Evolutionary conservation across 2,329 filamentous ascomycete species (phyloP).

Genomic region (Verticillium albo-atrum): DNA sequence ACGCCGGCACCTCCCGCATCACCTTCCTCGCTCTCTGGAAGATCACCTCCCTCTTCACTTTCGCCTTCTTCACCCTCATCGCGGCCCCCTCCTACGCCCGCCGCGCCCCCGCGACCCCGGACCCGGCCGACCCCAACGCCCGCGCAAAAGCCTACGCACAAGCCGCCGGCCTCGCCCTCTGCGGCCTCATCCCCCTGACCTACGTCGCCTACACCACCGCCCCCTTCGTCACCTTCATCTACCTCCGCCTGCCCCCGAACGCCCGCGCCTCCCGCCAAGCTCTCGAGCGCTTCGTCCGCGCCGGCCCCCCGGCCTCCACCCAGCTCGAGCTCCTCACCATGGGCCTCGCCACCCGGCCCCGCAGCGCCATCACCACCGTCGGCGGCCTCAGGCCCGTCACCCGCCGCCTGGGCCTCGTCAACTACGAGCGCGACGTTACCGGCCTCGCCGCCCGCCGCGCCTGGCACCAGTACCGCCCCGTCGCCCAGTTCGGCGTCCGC

Average conservation of each 20-base stretch:
- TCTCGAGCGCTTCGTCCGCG: slow-evolving; percentile 46
- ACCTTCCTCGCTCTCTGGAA: slow-evolving; percentile 68
- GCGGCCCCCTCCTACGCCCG: slow-evolving; percentile 56
- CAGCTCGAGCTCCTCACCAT: slow-evolving; percentile 51
- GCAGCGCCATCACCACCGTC: slow-evolving; percentile 37
- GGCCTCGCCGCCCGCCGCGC: slow-evolving; percentile 26
- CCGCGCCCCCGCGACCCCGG: slow-evolving; percentile 11
- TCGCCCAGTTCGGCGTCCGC: slow-evolving; percentile 33
- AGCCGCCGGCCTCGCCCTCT: slow-evolving; percentile 35
- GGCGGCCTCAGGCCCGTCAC: slow-evolving; percentile 27
- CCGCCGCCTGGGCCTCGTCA: slow-evolving; percentile 33
- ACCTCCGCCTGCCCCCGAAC: slow-evolving; percentile 62
- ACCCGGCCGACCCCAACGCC: not conserved
- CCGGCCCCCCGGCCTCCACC: slow-evolving; percentile 36
- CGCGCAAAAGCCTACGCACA: not conserved
- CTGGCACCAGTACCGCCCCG: slow-evolving; percentile 36
- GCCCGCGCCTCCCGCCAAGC: slow-evolving; percentile 57
- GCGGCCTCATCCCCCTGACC: slow-evolving; percentile 59
- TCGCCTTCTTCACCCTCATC: slow-evolving; percentile 60
- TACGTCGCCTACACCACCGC: slow-evolving; percentile 61
- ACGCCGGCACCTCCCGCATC: slow-evolving; percentile 63
- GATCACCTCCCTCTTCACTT: slow-evolving; percentile 65
- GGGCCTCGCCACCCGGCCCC: slow-evolving; percentile 50
- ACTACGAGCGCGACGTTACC: slow-evolving; percentile 31
- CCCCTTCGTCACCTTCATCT: slow-evolving; percentile 69